phyloP scores from a whole-genome alignment of 768 basidiomycete genomes.

The Trametopsis cervina region DNA sequence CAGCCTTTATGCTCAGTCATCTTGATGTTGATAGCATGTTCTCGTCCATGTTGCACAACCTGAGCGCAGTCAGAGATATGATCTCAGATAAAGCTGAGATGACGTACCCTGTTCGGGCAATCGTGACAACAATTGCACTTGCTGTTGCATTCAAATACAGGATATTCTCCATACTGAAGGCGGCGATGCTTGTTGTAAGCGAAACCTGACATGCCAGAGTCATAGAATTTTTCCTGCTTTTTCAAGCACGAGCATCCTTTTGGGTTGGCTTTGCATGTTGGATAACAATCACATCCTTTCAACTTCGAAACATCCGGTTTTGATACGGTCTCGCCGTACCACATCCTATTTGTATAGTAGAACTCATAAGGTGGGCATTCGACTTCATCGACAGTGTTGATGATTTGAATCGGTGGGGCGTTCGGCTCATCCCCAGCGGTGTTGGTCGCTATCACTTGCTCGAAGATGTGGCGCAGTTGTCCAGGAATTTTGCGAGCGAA shows the following conservation, averaged over 20 bases:
- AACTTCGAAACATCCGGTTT: conserved; percentile 53
- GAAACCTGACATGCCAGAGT: conserved; percentile 44
- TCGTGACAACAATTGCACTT: conserved; percentile 75
- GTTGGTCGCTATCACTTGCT: conserved; percentile 57
- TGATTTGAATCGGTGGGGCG: conserved; percentile 60
- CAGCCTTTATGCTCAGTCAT: conserved; percentile 79
- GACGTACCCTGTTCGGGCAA: conserved; percentile 72
- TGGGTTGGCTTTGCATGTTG: conserved; percentile 69
- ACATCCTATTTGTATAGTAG: conserved; percentile 77
- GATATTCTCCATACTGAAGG: conserved; percentile 31
- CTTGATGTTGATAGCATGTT: conserved; percentile 50
- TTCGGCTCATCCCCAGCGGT: conserved; percentile 60
- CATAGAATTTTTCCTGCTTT: conserved; percentile 32
- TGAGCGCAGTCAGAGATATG: conserved; percentile 24
- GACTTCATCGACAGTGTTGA: conserved; percentile 63
- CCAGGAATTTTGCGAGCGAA: conserved; percentile 31
- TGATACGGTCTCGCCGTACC: conserved; percentile 63
- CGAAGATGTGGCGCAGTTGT: conserved; percentile 48
- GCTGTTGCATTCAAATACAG: conserved; percentile 84
- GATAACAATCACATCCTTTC: conserved; percentile 67
- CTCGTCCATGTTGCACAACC: conserved; percentile 82
- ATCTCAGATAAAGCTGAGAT: not conserved
- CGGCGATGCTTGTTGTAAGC: conserved; percentile 58
- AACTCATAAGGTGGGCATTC: conserved; percentile 82
- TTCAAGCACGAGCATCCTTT: conserved; percentile 63